Evolutionary conservation across 2,329 filamentous ascomycete genomes (phyloP), one percentile per base, ranked within the genome.

Genomic region (Escovopsis sp.): DNA sequence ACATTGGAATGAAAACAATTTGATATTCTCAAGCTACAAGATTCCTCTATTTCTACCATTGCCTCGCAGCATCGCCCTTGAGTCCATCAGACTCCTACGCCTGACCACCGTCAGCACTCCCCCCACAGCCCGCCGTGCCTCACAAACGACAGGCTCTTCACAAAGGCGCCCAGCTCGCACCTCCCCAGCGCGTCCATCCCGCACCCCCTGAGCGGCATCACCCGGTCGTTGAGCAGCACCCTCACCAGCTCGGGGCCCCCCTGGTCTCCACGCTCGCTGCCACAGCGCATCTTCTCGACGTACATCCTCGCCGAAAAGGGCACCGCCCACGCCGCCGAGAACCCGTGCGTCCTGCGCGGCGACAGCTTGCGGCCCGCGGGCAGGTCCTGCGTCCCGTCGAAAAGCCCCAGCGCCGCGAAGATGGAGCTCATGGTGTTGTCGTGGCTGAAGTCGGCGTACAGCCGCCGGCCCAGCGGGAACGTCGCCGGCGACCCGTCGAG

Each of bases 371-470:
- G 66, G 3, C 64, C 65, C 23, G 68, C 70, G 3, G 72, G 68
- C 23, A 82, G 62, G 10, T 70, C 65, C 12, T 57, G 53, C 0
- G 77, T 85, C 36, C 61, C 63, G 50, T 87, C 83, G 62, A 86
- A 94, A 26, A 94, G 64, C 0, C 86, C 84, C 48, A 95, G 56
- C 0, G 86, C 85, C 5, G 77, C 77, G 55, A 83, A 83, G 6
- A 93, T 76, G 7, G 73, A 72, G 28, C 75, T 76, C 77, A 95
- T 86, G 55, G 82, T 79, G 59, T 93, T 94, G 61, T 95, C 88
- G 60, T 95, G 88, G 48, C 80, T 85, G 56, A 95, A 94, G 60
- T 95, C 88, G 0, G 85, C 87, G 55, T 93, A 95, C 1, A 94
- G 63, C 10, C 63, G 64, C 36, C 66, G 61, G 47, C 72, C 69